Base-by-base conservation (phyloP, 371 early-diverging fungal species). In the Lichtheimia ornata region DNA sequence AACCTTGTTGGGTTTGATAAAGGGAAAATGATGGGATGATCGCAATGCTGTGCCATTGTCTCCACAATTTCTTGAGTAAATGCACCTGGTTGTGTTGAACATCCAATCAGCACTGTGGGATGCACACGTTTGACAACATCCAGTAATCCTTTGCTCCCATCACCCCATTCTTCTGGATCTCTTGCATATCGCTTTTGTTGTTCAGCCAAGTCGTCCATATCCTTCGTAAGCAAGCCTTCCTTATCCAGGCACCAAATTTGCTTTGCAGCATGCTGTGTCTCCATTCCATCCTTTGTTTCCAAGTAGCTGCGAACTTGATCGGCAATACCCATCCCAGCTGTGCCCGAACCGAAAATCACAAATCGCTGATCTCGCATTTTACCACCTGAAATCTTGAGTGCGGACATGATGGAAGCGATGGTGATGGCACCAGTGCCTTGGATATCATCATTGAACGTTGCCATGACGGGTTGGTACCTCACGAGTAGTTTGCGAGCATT, bases 371-470 rank as follows among this genome's bases (percentile, higher is more conserved):
- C 63, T 2, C 51, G n/a, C 30, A 81, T 59, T 11, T 57, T 20
- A 11, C 35, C 56, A 3, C 53, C 58, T 41, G 35, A 49, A 14
- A 66, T n/a, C 27, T 65, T 66, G 9, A 74, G 44, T 1, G 70
- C 58, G 25, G 62, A 57, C 65, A 65, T 53, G 47, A 60, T 50
- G 20, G 25, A 28, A 20, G 65, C 65, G 3, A 65, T 28, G 14
- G 65, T 61, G 14, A 65, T 47, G 0, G 65, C 65, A 51, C 65
- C 65, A 1, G 59, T 67, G 9, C 64, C 71, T 56, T 73, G 75
- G 14, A 74, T 68, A 56, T 74, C 75, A 47, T 74, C 75, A 49
- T 74, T 74, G 22, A 74, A 74, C 6, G 64, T 67, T 12, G 61
- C 42, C 58, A 66, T 59, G 27, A 28, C 45, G 5, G 67, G 50